Percentiles rank a stretch among this genome's conserved stretches.
Evolutionary conservation across 257 asterid species (phyloP).

Genomic region (Salvia rosmarinus): DNA sequence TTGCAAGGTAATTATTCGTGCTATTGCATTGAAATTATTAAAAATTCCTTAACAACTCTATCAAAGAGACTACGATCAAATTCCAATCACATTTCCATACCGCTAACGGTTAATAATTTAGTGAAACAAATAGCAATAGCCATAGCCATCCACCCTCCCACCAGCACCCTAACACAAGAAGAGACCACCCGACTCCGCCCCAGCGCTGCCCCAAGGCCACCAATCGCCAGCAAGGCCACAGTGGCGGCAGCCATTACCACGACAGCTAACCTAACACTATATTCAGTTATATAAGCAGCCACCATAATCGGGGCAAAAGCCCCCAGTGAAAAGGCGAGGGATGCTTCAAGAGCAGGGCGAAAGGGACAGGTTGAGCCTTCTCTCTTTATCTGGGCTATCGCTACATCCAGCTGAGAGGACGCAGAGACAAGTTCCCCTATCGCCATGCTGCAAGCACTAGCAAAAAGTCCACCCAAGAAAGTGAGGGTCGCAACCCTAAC

Average conservation of each 20-base stretch:
- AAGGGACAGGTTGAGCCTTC: conserved; percentile 45
- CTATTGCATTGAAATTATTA: not conserved
- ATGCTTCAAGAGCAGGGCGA: conserved; percentile 59
- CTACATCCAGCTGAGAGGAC: conserved; percentile 50
- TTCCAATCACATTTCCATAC: conserved; percentile 41
- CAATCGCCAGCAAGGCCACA: conserved; percentile 46
- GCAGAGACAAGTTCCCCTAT: conserved; percentile 70
- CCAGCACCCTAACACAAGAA: conserved; percentile 56
- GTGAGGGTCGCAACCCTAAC: conserved; percentile 51
- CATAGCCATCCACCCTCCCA: conserved; percentile 85
- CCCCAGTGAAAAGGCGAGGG: conserved; percentile 56
- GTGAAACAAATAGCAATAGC: conserved; percentile 58
- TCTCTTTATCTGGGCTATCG: conserved; percentile 56
- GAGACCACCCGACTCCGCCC: conserved; percentile 46
- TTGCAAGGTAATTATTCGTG: not conserved
- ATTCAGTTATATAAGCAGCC: conserved; percentile 54
- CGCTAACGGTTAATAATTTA: conserved; percentile 45
- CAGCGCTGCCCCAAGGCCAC: conserved; percentile 52
- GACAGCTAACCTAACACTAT: conserved; percentile 45
- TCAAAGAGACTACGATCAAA: not conserved
- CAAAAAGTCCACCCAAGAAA: conserved; percentile 65
- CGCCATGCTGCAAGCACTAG: conserved; percentile 72
- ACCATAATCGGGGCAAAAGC: conserved; percentile 58
- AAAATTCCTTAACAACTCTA: not conserved
- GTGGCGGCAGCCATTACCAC: conserved; percentile 52